A percentile compares a stretch with the other conserved stretches of the same genome.
Evolutionary conservation across 2,329 filamentous ascomycete species (phyloP).

Genomic region (Parastagonospora avenae): DNA sequence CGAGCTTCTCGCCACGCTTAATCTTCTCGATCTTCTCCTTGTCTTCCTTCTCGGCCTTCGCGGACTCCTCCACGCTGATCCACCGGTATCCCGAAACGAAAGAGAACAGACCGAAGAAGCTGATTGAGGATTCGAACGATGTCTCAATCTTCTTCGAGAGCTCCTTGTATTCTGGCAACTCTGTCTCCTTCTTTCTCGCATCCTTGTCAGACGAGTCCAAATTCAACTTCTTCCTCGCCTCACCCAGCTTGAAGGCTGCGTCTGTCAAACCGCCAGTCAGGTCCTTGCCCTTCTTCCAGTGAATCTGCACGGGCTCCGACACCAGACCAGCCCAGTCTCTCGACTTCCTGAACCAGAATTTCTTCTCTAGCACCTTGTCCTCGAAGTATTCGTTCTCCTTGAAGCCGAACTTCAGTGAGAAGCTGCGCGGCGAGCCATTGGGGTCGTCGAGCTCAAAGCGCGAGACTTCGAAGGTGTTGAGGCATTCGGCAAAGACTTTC

Average conservation of each 20-base stretch:
- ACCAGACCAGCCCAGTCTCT: slow-evolving; percentile 77
- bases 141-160: slow-evolving; percentile 60
- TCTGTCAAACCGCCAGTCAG: slow-evolving; percentile 79
- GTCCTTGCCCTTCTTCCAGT: slow-evolving; percentile 78
- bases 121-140: slow-evolving; percentile 68
- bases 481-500: slow-evolving; percentile 69
- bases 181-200: slow-evolving; percentile 60
- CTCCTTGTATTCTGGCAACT: slow-evolving; percentile 60
- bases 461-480: slow-evolving; percentile 72
- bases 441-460: slow-evolving; percentile 77
- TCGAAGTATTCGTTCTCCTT: slow-evolving; percentile 80
- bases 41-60: slow-evolving; percentile 65
- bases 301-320: slow-evolving; percentile 84
- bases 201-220: slow-evolving; percentile 33
- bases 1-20: slow-evolving; percentile 46
- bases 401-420: slow-evolving; percentile 76
- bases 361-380: slow-evolving; percentile 81
- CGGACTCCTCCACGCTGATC: slow-evolving; percentile 74
- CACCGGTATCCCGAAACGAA: slow-evolving; percentile 68
- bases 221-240: slow-evolving; percentile 58
- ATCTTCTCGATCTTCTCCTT: slow-evolving; percentile 60
- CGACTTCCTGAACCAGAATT: slow-evolving; percentile 81
- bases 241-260: slow-evolving; percentile 71
- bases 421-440: slow-evolving; percentile 77
- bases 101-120: slow-evolving; percentile 91